These are phyloP conservation scores for Dryas drummondii DNA, from an alignment of 306 rosid genomes.

Conservation along the genomic window DNA sequence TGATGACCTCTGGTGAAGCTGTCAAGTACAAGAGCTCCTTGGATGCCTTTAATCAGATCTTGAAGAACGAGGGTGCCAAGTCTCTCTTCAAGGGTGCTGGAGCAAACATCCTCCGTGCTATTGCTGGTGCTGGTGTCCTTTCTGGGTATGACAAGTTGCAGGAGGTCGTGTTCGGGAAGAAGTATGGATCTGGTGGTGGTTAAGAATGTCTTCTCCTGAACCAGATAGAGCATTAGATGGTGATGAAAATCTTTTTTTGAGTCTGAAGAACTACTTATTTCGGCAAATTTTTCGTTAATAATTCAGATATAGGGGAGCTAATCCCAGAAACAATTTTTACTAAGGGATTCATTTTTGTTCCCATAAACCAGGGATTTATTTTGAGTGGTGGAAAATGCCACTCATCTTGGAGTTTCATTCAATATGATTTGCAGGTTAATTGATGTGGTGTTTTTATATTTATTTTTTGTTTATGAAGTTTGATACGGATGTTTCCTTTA, in stretches of 20 bases:
- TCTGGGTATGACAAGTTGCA: constrained; percentile 90
- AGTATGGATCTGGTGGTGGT: constrained; percentile 79
- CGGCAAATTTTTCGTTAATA: constrained; percentile 73
- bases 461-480: background rate
- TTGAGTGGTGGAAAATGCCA: constrained; percentile 38
- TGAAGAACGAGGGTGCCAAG: constrained; percentile 85
- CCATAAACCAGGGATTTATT: constrained; percentile 38
- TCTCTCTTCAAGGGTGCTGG: constrained; percentile 96
- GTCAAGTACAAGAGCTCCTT: constrained; percentile 83
- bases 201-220: constrained; percentile 13
- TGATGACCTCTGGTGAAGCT: constrained; percentile 98
- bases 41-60: constrained; percentile 70
- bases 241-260: constrained; percentile 67
- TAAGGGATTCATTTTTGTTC: constrained; percentile 33
- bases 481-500: background rate
- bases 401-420: constrained; percentile 34
- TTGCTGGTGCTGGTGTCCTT: constrained; percentile 97
- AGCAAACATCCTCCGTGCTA: constrained; percentile 86
- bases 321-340: constrained; percentile 47
- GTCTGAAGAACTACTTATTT: constrained; percentile 46
- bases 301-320: constrained; percentile 57
- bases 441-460: background rate
- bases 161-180: constrained; percentile 77
- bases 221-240: constrained; percentile 53
- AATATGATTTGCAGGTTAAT: constrained; percentile 15